Conservation (phyloP, 441 rosid genomes). For the Rhodomyrtus psidioides region DNA sequence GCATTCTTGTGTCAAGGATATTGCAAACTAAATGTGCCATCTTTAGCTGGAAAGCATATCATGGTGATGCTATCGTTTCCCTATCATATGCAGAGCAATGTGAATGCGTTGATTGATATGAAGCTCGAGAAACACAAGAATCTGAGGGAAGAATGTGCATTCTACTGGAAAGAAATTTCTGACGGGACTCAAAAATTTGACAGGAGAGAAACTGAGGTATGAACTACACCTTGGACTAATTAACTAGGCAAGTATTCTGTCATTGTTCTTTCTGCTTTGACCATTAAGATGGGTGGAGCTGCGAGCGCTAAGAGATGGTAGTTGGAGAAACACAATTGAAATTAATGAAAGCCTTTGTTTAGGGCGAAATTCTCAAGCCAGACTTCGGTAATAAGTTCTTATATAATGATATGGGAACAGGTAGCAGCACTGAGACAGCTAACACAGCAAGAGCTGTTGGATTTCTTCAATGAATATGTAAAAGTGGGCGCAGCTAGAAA, state of each 20-base stretch:
- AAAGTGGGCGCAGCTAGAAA: conserved; percentile 53
- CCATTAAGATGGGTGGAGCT: neutral
- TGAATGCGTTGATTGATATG: conserved; percentile 73
- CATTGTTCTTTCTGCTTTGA: neutral
- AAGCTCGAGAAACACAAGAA: conserved; percentile 93
- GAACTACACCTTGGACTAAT: neutral
- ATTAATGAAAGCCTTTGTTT: neutral
- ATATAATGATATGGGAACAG: conserved; percentile 22
- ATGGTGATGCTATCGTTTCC: neutral
- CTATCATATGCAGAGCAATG: conserved; percentile 39
- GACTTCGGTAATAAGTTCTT: neutral
- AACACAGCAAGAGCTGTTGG: conserved; percentile 48
- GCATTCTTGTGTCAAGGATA: neutral
- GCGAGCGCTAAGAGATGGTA: neutral
- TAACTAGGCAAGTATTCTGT: neutral
- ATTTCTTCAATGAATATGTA: conserved; percentile 59
- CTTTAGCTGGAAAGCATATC: neutral
- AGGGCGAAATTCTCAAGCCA: neutral
- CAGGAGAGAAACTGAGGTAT: conserved; percentile 70
- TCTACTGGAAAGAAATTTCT: conserved; percentile 63
- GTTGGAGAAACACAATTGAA: neutral
- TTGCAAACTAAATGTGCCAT: neutral
- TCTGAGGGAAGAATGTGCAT: conserved; percentile 66
- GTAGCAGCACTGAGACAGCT: conserved; percentile 59
- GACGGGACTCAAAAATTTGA: conserved; percentile 74